A percentile compares a stretch with the other conserved stretches of the same genome.
Evolutionary conservation across 2,329 filamentous ascomycete species (phyloP).

Genomic region (Venturia pyrina): DNA sequence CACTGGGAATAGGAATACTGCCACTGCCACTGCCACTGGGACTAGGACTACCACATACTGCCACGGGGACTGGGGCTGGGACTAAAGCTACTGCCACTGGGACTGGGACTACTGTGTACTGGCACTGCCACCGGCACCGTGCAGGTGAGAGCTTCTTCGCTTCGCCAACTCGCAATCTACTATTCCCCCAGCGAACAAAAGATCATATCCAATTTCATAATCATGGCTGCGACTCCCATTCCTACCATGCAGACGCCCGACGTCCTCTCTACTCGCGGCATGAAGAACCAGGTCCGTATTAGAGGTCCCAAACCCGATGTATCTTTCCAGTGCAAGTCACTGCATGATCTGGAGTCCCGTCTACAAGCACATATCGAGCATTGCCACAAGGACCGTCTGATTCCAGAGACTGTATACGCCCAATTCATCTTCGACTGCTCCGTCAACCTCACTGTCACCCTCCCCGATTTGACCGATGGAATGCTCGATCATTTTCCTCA

Average conservation of each 20-base stretch:
- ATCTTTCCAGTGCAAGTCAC: conserved; percentile 10
- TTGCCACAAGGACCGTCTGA: conserved; percentile 1
- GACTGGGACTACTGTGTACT: too few relatives aligned
- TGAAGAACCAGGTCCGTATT: conserved; percentile 12
- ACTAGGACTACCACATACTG: too few relatives aligned
- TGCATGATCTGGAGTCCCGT: conserved; percentile 5
- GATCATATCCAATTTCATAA: not conserved
- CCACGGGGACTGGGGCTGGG: too few relatives aligned
- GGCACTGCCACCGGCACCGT: too few relatives aligned
- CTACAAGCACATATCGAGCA: conserved; percentile 4
- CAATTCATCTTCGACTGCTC: conserved; percentile 11
- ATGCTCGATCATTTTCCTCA: conserved; percentile 6
- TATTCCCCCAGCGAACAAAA: not conserved
- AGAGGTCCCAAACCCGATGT: conserved; percentile 10
- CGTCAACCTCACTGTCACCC: conserved; percentile 1
- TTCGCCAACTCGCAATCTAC: not conserved
- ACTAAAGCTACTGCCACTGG: too few relatives aligned
- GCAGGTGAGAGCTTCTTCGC: not conserved
- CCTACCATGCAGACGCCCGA: conserved; percentile 1
- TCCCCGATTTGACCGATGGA: not conserved
- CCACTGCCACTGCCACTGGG: too few relatives aligned
- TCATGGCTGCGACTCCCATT: not conserved
- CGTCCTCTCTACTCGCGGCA: conserved; percentile 7
- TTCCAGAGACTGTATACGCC: conserved; percentile 10
- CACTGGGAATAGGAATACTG: too few relatives aligned